Conservation (phyloP, 192 early-diverging fungal genomes). For the Backusella circina region DNA sequence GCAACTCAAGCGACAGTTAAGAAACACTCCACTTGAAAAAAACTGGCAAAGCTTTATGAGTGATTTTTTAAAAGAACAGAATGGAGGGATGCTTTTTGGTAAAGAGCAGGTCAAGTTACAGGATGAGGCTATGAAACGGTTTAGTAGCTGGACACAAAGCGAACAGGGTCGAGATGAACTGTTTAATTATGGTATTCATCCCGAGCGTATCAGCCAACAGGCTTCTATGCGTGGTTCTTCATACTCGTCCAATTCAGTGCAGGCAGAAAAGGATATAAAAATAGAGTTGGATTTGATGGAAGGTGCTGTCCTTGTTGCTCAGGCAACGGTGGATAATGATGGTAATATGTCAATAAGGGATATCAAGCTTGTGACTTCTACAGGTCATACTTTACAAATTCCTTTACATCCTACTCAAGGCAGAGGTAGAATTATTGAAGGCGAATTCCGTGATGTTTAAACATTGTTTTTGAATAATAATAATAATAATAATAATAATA, state of each 20-base stretch:
- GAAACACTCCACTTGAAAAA: not conserved
- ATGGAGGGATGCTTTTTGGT: not conserved
- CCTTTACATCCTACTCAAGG: not conserved
- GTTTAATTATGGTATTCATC: slow-evolving; percentile 1
- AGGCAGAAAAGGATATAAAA: not conserved
- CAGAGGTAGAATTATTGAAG: slow-evolving; percentile 6
- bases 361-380: slow-evolving; percentile 2
- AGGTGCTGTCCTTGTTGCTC: not conserved
- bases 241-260: not conserved
- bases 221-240: not conserved
- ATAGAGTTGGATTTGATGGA: slow-evolving; percentile 3
- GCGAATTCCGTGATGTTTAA: slow-evolving; percentile 12
- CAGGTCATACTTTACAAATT: not conserved
- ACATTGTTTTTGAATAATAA: not conserved
- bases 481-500: no score
- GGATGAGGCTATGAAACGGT: not conserved
- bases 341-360: not conserved
- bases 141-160: not conserved
- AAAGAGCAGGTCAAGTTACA: not conserved
- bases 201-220: not conserved
- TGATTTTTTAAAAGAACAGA: not conserved
- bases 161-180: not conserved
- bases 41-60: not conserved
- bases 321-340: not conserved
- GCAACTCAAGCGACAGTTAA: not conserved